These are phyloP conservation scores for Umbilicaria muhlenbergii DNA, from an alignment of 495 filamentous ascomycete genomes.

Conservation along the genomic window DNA sequence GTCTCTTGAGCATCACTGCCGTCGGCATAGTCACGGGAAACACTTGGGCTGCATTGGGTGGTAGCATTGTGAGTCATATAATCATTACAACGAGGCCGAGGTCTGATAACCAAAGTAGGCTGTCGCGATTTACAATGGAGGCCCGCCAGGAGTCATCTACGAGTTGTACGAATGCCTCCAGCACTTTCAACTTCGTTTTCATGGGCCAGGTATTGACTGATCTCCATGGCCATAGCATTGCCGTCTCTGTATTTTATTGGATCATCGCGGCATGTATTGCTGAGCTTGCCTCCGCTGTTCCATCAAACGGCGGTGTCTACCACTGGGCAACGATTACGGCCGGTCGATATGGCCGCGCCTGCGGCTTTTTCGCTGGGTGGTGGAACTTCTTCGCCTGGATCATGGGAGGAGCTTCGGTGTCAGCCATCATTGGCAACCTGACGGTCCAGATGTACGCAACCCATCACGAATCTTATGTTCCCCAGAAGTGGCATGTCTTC, in stretches of 20 bases:
- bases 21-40: conserved; percentile 41
- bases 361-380: conserved; percentile 67
- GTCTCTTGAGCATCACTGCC: conserved; percentile 38
- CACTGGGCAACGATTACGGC: conserved; percentile 72
- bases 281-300: conserved; percentile 66
- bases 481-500: conserved; percentile 61
- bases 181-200: neutral
- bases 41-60: conserved; percentile 44
- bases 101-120: neutral
- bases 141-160: conserved; percentile 35
- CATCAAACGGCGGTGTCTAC: conserved; percentile 69
- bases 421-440: conserved; percentile 52
- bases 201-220: conserved; percentile 8
- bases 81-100: neutral
- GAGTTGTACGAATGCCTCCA: conserved; percentile 25
- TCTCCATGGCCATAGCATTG: conserved; percentile 16
- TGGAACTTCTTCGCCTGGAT: conserved; percentile 73
- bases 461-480: conserved; percentile 46
- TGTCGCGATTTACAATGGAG: conserved; percentile 28
- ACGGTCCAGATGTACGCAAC: conserved; percentile 54
- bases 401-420: conserved; percentile 46
- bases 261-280: conserved; percentile 43
- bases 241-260: conserved; percentile 33
- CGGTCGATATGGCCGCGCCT: conserved; percentile 49
- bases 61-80: conserved; percentile 25